A percentile compares a stretch with the other conserved stretches of the same genome.
phyloP scores from a whole-genome alignment of 305 asterid species.

The Lippia alba region DNA sequence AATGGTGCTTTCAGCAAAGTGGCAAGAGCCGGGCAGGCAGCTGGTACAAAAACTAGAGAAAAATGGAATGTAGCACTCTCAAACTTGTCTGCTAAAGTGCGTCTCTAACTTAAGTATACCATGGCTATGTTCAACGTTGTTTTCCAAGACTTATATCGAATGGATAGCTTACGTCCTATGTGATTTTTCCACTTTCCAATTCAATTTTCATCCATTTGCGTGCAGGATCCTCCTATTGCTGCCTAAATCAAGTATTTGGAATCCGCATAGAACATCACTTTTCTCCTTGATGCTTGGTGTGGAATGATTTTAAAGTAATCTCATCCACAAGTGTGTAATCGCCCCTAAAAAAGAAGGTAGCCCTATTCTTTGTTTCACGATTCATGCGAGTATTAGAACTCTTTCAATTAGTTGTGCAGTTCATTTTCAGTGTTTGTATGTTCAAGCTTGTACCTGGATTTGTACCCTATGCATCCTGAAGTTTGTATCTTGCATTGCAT shows the following conservation, averaged over 20 bases:
- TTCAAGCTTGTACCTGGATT: slow-evolving; percentile 31
- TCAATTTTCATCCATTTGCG: slow-evolving; percentile 5
- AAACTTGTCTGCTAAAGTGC: slow-evolving; percentile 86
- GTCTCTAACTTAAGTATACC: slow-evolving; percentile 11
- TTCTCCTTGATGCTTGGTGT: slow-evolving; percentile 28
- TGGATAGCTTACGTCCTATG: slow-evolving; percentile 2
- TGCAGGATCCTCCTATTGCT: slow-evolving; percentile 53
- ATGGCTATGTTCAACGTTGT: slow-evolving; percentile 22
- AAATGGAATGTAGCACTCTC: slow-evolving; percentile 84
- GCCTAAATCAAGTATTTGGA: slow-evolving; percentile 35
- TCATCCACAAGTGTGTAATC: background rate
- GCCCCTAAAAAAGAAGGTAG: slow-evolving; percentile 29
- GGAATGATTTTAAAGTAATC: slow-evolving; percentile 16
- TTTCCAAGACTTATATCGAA: background rate
- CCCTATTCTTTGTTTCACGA: slow-evolving; percentile 26
- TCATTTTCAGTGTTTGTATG: slow-evolving; percentile 32
- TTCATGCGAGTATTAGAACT: slow-evolving; percentile 20
- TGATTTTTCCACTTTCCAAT: slow-evolving; percentile 1
- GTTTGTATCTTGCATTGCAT: slow-evolving; percentile 14
- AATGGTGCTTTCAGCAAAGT: slow-evolving; percentile 89
- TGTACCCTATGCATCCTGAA: slow-evolving; percentile 6
- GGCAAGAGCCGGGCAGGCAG: slow-evolving; percentile 86
- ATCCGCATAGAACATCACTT: slow-evolving; percentile 30
- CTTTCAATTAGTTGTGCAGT: slow-evolving; percentile 23
- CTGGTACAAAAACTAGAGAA: slow-evolving; percentile 89